Conservation (phyloP, 805 yeast genomes). For the Debaryomyces prosopidis region DNA sequence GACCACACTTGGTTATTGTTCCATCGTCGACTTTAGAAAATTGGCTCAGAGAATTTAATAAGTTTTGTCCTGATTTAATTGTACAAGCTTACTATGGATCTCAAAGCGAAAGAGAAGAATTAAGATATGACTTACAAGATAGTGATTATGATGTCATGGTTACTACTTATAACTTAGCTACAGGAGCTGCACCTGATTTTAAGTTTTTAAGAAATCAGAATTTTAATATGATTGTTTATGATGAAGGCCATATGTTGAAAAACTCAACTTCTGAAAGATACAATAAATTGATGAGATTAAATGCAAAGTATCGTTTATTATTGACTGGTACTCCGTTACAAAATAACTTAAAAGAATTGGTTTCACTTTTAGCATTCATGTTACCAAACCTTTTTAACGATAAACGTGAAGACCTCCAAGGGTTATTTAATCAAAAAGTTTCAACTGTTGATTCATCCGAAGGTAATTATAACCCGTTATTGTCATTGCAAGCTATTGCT, state of each 20-base stretch:
- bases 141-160: constrained; percentile 82
- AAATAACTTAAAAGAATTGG: constrained; percentile 85
- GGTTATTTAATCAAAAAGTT: constrained; percentile 85
- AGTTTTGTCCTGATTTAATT: constrained; percentile 77
- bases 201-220: constrained; percentile 70
- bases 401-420: constrained; percentile 76
- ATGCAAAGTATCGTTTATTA: constrained; percentile 79
- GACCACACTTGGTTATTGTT: constrained; percentile 92
- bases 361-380: constrained; percentile 87
- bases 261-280: constrained; percentile 88
- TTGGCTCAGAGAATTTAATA: constrained; percentile 92
- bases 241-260: constrained; percentile 97
- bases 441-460: constrained; percentile 53
- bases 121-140: constrained; percentile 65
- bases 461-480: constrained; percentile 68
- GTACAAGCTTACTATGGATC: constrained; percentile 96
- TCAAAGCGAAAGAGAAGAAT: constrained; percentile 78
- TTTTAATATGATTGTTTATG: constrained; percentile 89
- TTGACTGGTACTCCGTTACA: constrained; percentile 98
- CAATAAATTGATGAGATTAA: constrained; percentile 77
- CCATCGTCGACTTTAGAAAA: constrained; percentile 96
- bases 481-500: constrained; percentile 87
- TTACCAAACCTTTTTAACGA: constrained; percentile 80
- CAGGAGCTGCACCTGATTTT: constrained; percentile 81
- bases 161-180: constrained; percentile 90